Evolutionary conservation across 176 grass and related monocot genomes (phyloP).

Genomic region (Dactylis glomerata): DNA sequence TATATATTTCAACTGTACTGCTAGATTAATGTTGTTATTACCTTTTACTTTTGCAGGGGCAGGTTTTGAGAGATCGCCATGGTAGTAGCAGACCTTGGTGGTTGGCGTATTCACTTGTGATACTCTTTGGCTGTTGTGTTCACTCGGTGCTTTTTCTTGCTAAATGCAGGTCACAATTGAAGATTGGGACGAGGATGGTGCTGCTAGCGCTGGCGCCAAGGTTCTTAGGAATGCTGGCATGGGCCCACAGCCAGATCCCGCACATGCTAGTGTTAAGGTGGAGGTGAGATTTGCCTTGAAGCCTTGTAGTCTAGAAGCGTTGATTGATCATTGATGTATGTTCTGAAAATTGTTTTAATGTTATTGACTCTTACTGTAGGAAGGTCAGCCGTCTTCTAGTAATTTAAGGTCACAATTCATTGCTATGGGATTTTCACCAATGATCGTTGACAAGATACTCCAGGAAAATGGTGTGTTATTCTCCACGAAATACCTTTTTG

Average conservation of each 20-base stretch:
- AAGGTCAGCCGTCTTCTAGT: slow-evolving; percentile 41
- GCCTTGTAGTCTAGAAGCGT: too few relatives aligned
- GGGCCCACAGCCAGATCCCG: slow-evolving; percentile 3
- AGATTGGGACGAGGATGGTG: slow-evolving; percentile 30
- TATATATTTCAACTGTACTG: not conserved
- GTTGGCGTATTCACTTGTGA: not conserved
- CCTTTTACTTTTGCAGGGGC: not conserved
- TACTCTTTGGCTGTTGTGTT: not conserved
- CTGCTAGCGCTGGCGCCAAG: not conserved
- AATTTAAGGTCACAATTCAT: slow-evolving; percentile 61
- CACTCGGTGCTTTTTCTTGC: not conserved
- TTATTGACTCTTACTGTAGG: slow-evolving; percentile 40
- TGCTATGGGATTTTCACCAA: slow-evolving; percentile 69
- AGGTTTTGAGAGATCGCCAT: not conserved
- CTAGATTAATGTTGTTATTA: not conserved
- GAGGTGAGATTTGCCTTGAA: slow-evolving; percentile 7
- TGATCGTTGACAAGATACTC: slow-evolving; percentile 69
- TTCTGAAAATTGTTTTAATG: not conserved
- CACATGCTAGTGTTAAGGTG: slow-evolving; percentile 29
- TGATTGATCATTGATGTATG: not conserved
- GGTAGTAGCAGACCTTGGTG: not conserved
- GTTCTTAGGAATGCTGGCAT: not conserved
- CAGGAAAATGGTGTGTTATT: slow-evolving; percentile 60
- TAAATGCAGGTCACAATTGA: slow-evolving; percentile 64
- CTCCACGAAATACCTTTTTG: not conserved